These are phyloP conservation scores for Teunomyces gatunensis DNA, from an alignment of 805 yeast genomes.

Conservation along the genomic window DNA sequence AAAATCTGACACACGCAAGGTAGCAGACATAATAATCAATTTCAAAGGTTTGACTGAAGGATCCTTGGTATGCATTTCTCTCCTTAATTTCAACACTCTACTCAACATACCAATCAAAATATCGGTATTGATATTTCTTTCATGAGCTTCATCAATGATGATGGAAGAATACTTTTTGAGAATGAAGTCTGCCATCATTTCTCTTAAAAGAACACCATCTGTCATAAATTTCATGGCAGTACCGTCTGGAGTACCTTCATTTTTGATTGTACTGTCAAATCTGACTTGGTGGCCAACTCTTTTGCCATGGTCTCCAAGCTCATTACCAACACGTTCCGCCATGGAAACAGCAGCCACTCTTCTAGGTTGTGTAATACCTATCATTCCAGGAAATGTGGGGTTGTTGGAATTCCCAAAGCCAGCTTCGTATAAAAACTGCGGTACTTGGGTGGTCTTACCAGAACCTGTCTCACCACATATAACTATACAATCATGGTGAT, in stretches of 20 bases:
- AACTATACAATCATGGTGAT: slow-evolving; percentile 85
- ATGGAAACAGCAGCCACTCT: slow-evolving; percentile 92
- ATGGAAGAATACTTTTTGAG: slow-evolving; percentile 80
- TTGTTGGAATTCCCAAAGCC: slow-evolving; percentile 78
- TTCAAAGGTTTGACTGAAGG: slow-evolving; percentile 64
- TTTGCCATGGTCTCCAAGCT: slow-evolving; percentile 67
- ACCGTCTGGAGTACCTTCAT: slow-evolving; percentile 42
- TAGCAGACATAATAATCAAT: slow-evolving; percentile 94
- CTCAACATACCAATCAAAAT: slow-evolving; percentile 93
- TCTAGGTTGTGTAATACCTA: slow-evolving; percentile 94
- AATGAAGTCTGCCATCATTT: slow-evolving; percentile 85
- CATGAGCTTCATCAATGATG: slow-evolving; percentile 97
- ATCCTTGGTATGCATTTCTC: slow-evolving; percentile 46
- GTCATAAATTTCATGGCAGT: slow-evolving; percentile 88
- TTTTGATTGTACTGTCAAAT: slow-evolving; percentile 66
- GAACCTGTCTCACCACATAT: slow-evolving; percentile 98
- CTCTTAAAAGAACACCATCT: slow-evolving; percentile 90
- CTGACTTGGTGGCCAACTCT: slow-evolving; percentile 80
- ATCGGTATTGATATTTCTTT: slow-evolving; percentile 93
- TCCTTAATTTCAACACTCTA: slow-evolving; percentile 73
- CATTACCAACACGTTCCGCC: slow-evolving; percentile 77
- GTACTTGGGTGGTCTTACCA: slow-evolving; percentile 97
- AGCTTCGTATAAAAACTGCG: slow-evolving; percentile 90
- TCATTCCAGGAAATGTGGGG: slow-evolving; percentile 71
- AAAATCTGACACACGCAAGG: slow-evolving; percentile 89